Conservation (phyloP, 306 rosid species). For the Trifolium repens region DNA sequence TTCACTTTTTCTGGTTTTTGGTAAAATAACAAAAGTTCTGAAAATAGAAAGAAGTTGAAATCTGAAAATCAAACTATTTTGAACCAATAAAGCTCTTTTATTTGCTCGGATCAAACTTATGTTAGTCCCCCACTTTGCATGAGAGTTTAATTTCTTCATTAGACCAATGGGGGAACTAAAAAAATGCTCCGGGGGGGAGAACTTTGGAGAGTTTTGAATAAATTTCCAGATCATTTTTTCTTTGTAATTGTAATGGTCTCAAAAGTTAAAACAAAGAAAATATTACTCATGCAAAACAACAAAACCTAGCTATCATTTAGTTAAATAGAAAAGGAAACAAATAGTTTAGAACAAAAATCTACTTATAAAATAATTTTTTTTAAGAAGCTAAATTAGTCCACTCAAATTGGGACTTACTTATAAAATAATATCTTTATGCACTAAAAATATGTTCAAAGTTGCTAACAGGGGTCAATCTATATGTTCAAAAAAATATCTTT, state of each 20-base stretch:
- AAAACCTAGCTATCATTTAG: neutral
- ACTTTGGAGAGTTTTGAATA: neutral
- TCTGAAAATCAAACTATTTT: too few species aligned
- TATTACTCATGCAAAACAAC: neutral
- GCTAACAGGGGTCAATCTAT: too few species aligned
- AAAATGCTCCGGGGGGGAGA: neutral
- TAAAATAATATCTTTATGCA: neutral
- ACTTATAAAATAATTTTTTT: neutral
- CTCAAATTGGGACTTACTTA: neutral
- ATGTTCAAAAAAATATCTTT: too few species aligned
- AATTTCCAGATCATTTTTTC: neutral
- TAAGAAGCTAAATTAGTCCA: too few species aligned
- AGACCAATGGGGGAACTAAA: neutral
- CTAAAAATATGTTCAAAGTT: conserved; percentile 2
- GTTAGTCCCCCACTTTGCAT: neutral
- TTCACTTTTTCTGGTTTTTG: too few species aligned
- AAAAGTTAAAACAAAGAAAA: neutral
- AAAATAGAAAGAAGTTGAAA: too few species aligned
- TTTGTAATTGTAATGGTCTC: neutral
- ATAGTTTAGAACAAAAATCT: neutral
- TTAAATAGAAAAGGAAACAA: neutral
- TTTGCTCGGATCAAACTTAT: too few species aligned
- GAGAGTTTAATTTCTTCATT: conserved; percentile 1
- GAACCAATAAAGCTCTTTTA: too few species aligned
- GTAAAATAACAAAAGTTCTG: too few species aligned